These are phyloP conservation scores for Rhodosporidiobolus odoratus DNA, from an alignment of 768 basidiomycete genomes.

Conservation along the genomic window DNA sequence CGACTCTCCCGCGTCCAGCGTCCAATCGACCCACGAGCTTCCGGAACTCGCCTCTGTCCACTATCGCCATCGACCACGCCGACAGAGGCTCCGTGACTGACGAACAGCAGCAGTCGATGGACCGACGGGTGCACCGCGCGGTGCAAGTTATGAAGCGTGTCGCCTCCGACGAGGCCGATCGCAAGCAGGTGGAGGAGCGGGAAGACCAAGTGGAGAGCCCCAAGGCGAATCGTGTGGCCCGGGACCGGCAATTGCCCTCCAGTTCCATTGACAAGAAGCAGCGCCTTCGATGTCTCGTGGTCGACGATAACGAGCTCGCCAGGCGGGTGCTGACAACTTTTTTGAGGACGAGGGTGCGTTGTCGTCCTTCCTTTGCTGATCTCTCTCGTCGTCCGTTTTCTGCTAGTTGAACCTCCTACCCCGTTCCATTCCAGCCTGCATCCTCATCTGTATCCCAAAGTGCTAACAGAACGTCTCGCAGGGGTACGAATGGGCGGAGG, in stretches of 20 bases:
- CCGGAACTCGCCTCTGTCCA: not conserved
- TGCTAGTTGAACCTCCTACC: too few species aligned
- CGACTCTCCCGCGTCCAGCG: not conserved
- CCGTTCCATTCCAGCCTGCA: too few species aligned
- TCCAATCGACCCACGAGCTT: not conserved
- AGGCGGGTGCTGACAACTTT: not conserved
- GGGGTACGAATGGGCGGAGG: not conserved
- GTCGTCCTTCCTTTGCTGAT: not conserved
- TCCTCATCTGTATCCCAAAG: too few species aligned
- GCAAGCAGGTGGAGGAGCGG: too few species aligned
- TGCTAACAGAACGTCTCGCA: not conserved
- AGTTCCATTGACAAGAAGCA: too few species aligned
- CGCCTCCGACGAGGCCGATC: too few species aligned
- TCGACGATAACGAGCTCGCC: constrained; percentile 11
- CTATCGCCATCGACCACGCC: not conserved
- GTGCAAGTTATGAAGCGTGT: too few species aligned
- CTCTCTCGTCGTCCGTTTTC: too few species aligned
- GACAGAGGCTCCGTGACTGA: not conserved
- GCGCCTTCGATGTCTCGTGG: not conserved
- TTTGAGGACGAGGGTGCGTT: not conserved
- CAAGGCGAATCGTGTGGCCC: too few species aligned
- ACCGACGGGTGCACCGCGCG: not conserved
- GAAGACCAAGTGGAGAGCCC: too few species aligned
- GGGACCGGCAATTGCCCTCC: too few species aligned
- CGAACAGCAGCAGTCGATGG: not conserved